Evolutionary conservation across 1,284 basidiomycete genomes (phyloP), one percentile per base, ranked within the genome.

Genomic region (Cryptococcus depauperatus): DNA sequence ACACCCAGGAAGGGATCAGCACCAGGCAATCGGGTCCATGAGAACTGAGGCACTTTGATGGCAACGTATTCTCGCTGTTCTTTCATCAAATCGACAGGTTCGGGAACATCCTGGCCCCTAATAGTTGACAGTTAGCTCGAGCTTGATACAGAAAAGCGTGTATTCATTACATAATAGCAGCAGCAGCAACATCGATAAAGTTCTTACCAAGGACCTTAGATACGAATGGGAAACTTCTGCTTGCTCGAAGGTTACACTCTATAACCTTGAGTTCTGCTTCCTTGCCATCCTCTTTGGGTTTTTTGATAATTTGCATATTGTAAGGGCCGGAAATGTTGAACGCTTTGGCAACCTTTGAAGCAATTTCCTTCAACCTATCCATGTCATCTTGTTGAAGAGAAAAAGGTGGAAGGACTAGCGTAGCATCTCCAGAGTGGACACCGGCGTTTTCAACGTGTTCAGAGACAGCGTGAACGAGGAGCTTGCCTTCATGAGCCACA

Each of bases 401-500:
- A 75, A 89, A 85, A 7, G 95, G 95, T n/a, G 95, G 95, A 16
- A 98, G 81, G 50, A 98, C 91, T 46, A 98, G 80, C 0, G 93
- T 98, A 14, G 95, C 95, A 66, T 98, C 95, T 48, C 95, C 95
- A 47, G 95, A 98, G 74, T 98, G 93, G 13, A 98, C 91, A 72
- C 95, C 93, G 13, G 95, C 95, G 62, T 96, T 92, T 75, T 99
- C 95, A 55, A 99, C 90, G 70, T 99, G 93, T 72, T 99, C 93
- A 1, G 92, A 97, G 43, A 99, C 78, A 45, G 92, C 91, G 64
- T 98, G 93, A 29, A 98, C 80, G 45, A 98, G 78, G n/a, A 98
- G 84, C 61, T 84, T 80, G 58, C 93, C 93, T 57, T 93, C 77
- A 77, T 96, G 80, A 5, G 90, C 92, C 46, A 98, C 95, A 35